Base-by-base conservation (phyloP, 495 filamentous ascomycete species). In the Penicillium silybi region DNA sequence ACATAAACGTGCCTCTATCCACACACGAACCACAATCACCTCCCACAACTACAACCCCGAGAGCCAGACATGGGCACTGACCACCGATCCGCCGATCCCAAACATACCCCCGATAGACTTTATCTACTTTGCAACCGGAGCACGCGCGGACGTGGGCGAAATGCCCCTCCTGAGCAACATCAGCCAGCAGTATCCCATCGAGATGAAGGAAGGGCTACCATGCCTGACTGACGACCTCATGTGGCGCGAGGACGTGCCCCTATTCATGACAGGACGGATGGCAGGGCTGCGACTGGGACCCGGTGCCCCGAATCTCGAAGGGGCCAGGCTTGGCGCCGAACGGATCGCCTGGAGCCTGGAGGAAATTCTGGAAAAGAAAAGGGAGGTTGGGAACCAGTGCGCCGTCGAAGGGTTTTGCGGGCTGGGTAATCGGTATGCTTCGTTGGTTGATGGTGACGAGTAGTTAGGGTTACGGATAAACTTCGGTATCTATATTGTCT, bases 51-150 rank as follows among this genome's bases (percentile, higher is more conserved):
- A 68, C 48, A 57, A 69, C 44, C 23, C 62, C 16, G 56, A 56
- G 9, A 61, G 71, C 0, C 58, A 70, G 22, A 76, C 73, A 11
- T 85, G 82, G 84, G 54, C 60, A 0, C 54, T 85, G 0, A 58
- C 58, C 7, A 76, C 81, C 6, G 62, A 74, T 27, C 78, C 78
- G 1, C 65, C 75, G 6, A 77, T 78, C 23, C 67, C 74, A 1
- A 64, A 70, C 16, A 68, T 84, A 6, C 76, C 77, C 4, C 62
- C 55, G 17, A 78, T 85, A 47, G 82, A 87, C 63, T 82, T 83
- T 65, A 81, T 86, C 54, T 82, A 83, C 58, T 84, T 80, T 48
- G 82, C 84, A 17, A 86, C 83, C 0, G 83, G 83, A 2, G 70
- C 80, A 25, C 54, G 69, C 22, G 66, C 76, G 3, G 71, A 85